Evolutionary conservation across 163 green algal genomes (phyloP).

Genomic region (Chlamydomonas reinhardtii): DNA sequence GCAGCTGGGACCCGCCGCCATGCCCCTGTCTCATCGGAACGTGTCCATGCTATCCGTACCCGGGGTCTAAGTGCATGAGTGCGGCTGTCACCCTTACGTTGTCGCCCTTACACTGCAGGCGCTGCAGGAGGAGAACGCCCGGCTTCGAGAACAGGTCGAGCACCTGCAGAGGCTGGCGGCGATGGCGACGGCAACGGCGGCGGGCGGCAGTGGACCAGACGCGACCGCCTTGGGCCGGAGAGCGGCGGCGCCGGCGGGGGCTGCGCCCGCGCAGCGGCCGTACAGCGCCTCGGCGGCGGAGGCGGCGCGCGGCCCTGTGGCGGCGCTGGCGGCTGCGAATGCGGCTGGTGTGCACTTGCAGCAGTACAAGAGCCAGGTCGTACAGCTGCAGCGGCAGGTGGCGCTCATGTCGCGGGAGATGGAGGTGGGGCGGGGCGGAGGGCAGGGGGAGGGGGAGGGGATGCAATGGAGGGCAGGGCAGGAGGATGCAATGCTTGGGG

Average conservation of each 20-base stretch:
- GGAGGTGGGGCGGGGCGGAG: background rate
- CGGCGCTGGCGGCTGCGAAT: constrained; percentile 4
- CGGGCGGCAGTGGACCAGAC: background rate
- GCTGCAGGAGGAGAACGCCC: constrained; percentile 26
- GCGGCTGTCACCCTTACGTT: no score
- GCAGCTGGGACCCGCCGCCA: no score
- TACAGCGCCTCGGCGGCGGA: background rate
- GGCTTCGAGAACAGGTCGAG: constrained; percentile 28
- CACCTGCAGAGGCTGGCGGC: constrained; percentile 8
- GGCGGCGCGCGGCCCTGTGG: background rate
- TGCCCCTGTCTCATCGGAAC: no score
- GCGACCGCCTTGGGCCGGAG: background rate
- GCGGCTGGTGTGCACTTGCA: constrained; percentile 9
- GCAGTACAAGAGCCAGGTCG: constrained; percentile 45
- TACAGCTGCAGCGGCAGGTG: constrained; percentile 51
- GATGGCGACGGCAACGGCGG: background rate
- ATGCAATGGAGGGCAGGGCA: no score
- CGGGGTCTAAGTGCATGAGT: no score
- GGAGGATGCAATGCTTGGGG: no score
- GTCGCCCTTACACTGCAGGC: background rate
- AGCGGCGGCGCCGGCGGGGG: background rate
- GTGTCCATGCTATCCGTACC: no score
- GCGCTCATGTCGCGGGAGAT: constrained; percentile 26
- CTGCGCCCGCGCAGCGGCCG: background rate
- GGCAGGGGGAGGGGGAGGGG: background rate